phyloP scores from a whole-genome alignment of 371 early-diverging fungal genomes.

The Lichtheimia ornata region DNA sequence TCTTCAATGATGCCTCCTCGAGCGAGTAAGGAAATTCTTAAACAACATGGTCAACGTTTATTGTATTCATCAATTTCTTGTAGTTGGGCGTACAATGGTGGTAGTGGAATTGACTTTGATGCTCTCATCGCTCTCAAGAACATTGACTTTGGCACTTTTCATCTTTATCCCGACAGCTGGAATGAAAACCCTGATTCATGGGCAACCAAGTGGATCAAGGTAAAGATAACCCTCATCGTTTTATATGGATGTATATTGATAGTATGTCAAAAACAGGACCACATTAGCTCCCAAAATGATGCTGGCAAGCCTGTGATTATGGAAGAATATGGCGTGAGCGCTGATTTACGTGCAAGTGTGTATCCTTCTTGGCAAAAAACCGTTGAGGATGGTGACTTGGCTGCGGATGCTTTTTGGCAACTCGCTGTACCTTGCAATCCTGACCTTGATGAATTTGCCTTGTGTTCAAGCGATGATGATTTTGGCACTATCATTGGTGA shows the following conservation, averaged over 20 bases:
- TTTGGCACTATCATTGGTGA: conserved; percentile 1
- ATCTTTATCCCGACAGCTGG: conserved; percentile 11
- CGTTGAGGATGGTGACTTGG: conserved; percentile 3
- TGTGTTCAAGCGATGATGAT: neutral
- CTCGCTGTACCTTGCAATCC: conserved; percentile 7
- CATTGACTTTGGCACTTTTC: conserved; percentile 15
- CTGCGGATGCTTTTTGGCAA: conserved; percentile 15
- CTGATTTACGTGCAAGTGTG: neutral
- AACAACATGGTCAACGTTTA: neutral
- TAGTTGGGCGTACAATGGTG: conserved; percentile 12
- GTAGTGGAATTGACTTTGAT: conserved; percentile 8
- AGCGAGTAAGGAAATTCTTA: neutral
- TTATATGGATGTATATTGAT: neutral
- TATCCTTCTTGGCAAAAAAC: conserved; percentile 8
- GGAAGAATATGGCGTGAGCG: conserved; percentile 11
- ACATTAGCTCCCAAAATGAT: neutral
- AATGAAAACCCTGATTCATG: neutral
- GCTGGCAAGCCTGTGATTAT: conserved; percentile 9
- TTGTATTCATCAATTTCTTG: neutral
- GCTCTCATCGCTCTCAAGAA: conserved; percentile 4
- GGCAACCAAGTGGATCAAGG: conserved; percentile 6
- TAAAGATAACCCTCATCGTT: neutral
- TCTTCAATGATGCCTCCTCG: conserved; percentile 1
- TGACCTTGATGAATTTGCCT: conserved; percentile 6
- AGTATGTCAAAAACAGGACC: neutral